phyloP scores from a whole-genome alignment of 1,284 basidiomycete genomes.

The Pseudozyma sp. region DNA sequence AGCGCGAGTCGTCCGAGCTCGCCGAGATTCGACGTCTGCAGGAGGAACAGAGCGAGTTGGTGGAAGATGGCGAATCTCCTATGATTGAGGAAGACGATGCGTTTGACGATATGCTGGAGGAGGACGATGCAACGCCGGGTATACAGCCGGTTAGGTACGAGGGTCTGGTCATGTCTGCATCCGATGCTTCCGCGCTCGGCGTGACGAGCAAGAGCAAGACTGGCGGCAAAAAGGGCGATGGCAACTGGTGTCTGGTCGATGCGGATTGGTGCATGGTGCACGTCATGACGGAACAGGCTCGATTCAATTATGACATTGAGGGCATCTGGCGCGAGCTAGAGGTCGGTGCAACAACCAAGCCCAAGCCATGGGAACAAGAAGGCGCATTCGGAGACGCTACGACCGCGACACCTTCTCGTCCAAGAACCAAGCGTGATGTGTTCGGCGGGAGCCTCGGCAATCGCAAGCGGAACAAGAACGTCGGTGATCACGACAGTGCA shows the following conservation, averaged over 20 bases:
- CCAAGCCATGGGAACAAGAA: slow-evolving; percentile 38
- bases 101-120: slow-evolving; percentile 15
- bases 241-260: slow-evolving; percentile 67
- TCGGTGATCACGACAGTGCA: not conserved
- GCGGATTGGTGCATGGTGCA: slow-evolving; percentile 68
- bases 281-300: slow-evolving; percentile 63
- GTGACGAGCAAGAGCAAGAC: slow-evolving; percentile 42
- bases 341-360: slow-evolving; percentile 13
- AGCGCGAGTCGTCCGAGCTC: slow-evolving; percentile 38
- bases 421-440: slow-evolving; percentile 23
- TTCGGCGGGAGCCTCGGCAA: slow-evolving; percentile 31
- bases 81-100: slow-evolving; percentile 28
- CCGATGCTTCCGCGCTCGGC: slow-evolving; percentile 38
- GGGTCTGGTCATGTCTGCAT: slow-evolving; percentile 56
- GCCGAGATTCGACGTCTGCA: slow-evolving; percentile 34
- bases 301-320: slow-evolving; percentile 62
- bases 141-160: slow-evolving; percentile 59
- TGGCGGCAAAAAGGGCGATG: slow-evolving; percentile 57
- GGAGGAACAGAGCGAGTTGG: slow-evolving; percentile 35
- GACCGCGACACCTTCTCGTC: not conserved
- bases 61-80: slow-evolving; percentile 36
- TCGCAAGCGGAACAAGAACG: slow-evolving; percentile 13
- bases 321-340: slow-evolving; percentile 58
- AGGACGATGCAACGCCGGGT: slow-evolving; percentile 28
- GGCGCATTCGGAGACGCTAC: not conserved